Conservation (phyloP, 495 filamentous ascomycete species). For the Penicillium ucsense region DNA sequence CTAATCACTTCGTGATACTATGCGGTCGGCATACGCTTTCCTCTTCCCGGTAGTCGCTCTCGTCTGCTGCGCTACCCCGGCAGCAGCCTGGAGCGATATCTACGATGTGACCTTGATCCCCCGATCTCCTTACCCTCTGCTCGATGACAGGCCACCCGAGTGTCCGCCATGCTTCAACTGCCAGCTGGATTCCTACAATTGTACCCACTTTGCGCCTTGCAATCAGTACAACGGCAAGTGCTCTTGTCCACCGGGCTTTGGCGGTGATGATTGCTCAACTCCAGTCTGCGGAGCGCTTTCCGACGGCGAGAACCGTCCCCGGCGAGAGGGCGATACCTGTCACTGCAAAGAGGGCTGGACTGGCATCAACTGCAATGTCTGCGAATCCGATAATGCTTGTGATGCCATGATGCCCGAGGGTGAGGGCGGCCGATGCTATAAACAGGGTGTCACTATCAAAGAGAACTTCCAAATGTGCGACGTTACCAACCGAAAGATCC, state of each 20-base stretch:
- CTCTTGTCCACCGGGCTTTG: conserved; percentile 82
- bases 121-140: conserved; percentile 33
- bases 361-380: conserved; percentile 99
- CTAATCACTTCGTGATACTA: conserved; percentile 13
- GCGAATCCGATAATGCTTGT: conserved; percentile 71
- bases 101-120: conserved; percentile 20
- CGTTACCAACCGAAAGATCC: conserved; percentile 89
- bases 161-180: conserved; percentile 90
- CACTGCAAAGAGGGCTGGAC: conserved; percentile 90
- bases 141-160: conserved; percentile 50
- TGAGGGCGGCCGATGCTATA: conserved; percentile 83
- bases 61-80: conserved; percentile 14
- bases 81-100: conserved; percentile 23
- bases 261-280: conserved; percentile 80
- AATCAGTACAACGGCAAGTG: conserved; percentile 85
- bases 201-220: conserved; percentile 78
- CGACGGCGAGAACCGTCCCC: conserved; percentile 62
- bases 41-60: conserved; percentile 19
- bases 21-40: conserved; percentile 21
- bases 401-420: conserved; percentile 69
- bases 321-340: conserved; percentile 58
- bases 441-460: conserved; percentile 78
- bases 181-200: conserved; percentile 81
- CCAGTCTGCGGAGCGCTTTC: conserved; percentile 86
- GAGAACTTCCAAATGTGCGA: conserved; percentile 97